Conservation (phyloP, 768 basidiomycete species). For the Rhizopogon vesiculosus region DNA sequence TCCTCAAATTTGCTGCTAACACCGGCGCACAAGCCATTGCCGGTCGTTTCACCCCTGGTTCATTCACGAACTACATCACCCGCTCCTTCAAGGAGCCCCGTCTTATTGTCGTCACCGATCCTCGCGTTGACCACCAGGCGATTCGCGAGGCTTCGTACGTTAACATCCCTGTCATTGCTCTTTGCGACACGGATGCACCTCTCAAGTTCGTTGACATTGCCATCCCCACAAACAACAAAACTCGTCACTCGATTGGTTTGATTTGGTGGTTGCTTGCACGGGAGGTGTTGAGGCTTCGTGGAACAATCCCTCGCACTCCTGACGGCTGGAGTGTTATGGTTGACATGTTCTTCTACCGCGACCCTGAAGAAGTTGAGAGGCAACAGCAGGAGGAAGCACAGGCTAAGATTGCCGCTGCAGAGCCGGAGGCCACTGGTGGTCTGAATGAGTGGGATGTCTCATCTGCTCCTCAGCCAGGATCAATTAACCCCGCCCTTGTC, state of each 20-base stretch:
- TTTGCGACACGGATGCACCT: slow-evolving; percentile 98
- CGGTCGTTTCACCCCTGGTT: slow-evolving; percentile 98
- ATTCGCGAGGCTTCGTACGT: slow-evolving; percentile 99
- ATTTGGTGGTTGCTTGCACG: slow-evolving; percentile 97
- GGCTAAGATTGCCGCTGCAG: slow-evolving; percentile 65
- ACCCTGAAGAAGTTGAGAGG: slow-evolving; percentile 98
- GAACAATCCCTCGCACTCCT: slow-evolving; percentile 84
- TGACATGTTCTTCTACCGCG: slow-evolving; percentile 99
- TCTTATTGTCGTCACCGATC: slow-evolving; percentile 97
- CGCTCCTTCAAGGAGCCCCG: slow-evolving; percentile 99
- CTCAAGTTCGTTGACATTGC: slow-evolving; percentile 97
- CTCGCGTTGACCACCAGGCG: slow-evolving; percentile 99
- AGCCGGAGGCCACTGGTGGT: slow-evolving; percentile 43
- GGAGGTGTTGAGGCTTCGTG: slow-evolving; percentile 94
- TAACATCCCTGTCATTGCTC: slow-evolving; percentile 99
- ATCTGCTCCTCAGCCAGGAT: slow-evolving; percentile 61
- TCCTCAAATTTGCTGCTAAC: slow-evolving; percentile 97
- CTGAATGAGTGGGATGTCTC: slow-evolving; percentile 71
- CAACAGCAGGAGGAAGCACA: slow-evolving; percentile 93
- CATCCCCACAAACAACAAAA: slow-evolving; percentile 99
- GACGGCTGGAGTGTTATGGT: slow-evolving; percentile 99
- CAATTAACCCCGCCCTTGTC: slow-evolving; percentile 75
- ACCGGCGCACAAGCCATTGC: slow-evolving; percentile 99
- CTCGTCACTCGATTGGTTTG: slow-evolving; percentile 93
- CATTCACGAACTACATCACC: slow-evolving; percentile 99